A percentile compares a stretch with the other conserved stretches of the same genome.
phyloP scores from a whole-genome alignment of 2,329 filamentous ascomycete genomes.

The Phoma sp. region DNA sequence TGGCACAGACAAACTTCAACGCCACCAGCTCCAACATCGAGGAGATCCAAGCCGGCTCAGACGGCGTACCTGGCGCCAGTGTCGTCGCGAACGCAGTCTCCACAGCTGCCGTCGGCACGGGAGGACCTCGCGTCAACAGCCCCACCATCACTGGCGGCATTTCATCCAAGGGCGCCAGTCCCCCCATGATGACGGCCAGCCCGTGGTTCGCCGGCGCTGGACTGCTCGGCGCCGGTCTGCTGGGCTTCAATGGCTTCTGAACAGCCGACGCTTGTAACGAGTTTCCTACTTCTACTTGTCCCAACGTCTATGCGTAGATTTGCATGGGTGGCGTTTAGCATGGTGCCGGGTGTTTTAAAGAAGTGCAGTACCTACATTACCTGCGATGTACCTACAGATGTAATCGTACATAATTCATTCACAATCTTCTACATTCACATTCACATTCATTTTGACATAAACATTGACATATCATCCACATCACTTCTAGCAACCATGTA shows the following conservation, averaged over 20 bases:
- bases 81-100: slow-evolving; percentile 60
- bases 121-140: slow-evolving; percentile 54
- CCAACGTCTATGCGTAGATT: not conserved
- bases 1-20: slow-evolving; percentile 69
- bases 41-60: slow-evolving; percentile 60
- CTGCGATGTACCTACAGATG: not conserved
- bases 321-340: not conserved
- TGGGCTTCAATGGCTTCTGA: slow-evolving; percentile 45
- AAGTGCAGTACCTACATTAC: too few species aligned
- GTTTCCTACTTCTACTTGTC: slow-evolving; percentile 1
- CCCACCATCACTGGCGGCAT: slow-evolving; percentile 28
- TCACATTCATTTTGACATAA: too few species aligned
- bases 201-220: slow-evolving; percentile 43
- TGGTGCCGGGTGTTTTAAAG: not conserved
- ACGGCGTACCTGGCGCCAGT: slow-evolving; percentile 62
- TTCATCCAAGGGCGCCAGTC: slow-evolving; percentile 27
- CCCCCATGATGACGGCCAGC: slow-evolving; percentile 34
- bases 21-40: slow-evolving; percentile 57
- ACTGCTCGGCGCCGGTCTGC: slow-evolving; percentile 38
- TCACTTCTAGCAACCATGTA: too few species aligned
- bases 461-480: too few species aligned
- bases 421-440: too few species aligned
- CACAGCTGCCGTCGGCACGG: slow-evolving; percentile 52
- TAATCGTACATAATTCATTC: not conserved
- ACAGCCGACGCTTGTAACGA: not conserved